These are phyloP conservation scores for Acanthamoeba castellanii DNA, from an alignment of 208 protist species.

Conservation along the genomic window DNA sequence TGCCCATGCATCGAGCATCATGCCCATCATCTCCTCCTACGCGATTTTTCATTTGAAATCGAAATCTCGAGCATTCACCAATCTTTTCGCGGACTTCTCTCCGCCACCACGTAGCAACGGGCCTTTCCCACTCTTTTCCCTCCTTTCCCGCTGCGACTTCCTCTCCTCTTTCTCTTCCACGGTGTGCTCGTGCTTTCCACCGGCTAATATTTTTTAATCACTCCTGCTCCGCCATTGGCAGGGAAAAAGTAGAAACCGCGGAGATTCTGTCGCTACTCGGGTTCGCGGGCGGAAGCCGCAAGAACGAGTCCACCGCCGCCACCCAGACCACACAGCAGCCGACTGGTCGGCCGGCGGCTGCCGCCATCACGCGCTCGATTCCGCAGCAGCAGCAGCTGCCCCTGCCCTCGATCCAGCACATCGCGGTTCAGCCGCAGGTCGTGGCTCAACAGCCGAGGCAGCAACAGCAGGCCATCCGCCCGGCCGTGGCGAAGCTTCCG, in stretches of 20 bases:
- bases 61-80: background rate
- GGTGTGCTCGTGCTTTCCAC: background rate
- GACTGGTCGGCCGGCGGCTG: background rate
- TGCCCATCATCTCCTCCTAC: background rate
- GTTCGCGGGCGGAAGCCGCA: background rate
- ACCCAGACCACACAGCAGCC: background rate
- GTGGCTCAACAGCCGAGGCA: background rate
- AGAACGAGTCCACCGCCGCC: background rate
- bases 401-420: background rate
- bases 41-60: background rate
- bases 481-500: background rate
- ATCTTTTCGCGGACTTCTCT: constrained; percentile 50
- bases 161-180: background rate
- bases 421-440: background rate
- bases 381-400: background rate
- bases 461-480: constrained; percentile 27
- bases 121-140: background rate
- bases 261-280: constrained; percentile 57
- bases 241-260: constrained; percentile 48
- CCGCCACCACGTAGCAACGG: background rate
- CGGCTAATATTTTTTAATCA: background rate
- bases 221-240: background rate
- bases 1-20: background rate
- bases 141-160: background rate
- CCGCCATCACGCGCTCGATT: background rate